phyloP scores from a whole-genome alignment of 2,329 filamentous ascomycete species.

The Cercospora citrullina region DNA sequence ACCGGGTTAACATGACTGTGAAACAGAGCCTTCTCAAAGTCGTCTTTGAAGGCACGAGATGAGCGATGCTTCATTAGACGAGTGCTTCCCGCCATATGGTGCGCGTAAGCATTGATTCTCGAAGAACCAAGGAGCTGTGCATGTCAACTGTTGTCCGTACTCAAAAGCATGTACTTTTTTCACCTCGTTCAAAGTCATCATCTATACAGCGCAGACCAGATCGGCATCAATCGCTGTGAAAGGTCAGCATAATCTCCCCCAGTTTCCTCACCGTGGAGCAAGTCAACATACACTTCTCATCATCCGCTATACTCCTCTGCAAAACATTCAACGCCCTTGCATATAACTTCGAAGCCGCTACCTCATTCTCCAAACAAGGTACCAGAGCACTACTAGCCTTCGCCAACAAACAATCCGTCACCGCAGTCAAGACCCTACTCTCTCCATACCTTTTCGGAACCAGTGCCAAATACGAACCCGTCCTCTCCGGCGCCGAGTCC shows the following conservation, averaged over 20 bases:
- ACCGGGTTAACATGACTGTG: conserved; percentile 40
- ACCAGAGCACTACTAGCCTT: conserved; percentile 25
- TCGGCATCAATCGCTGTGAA: conserved; percentile 16
- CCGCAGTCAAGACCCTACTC: conserved; percentile 28
- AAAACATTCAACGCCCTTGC: conserved; percentile 28
- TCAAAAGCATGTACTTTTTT: not conserved
- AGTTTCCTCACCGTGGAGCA: no score
- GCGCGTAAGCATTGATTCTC: conserved; percentile 36
- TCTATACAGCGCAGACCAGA: conserved; percentile 29
- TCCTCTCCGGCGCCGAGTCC: conserved; percentile 1
- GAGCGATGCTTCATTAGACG: conserved; percentile 38
- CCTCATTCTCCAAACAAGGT: conserved; percentile 6
- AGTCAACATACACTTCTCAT: conserved; percentile 1
- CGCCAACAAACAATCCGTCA: conserved; percentile 30
- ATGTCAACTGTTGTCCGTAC: not conserved
- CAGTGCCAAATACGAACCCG: conserved; percentile 31
- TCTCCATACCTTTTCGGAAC: conserved; percentile 30
- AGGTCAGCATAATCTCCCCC: not conserved
- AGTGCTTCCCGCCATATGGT: conserved; percentile 39
- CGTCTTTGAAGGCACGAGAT: conserved; percentile 36
- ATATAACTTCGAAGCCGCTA: conserved; percentile 22
- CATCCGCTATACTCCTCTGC: conserved; percentile 26
- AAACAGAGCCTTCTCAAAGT: conserved; percentile 43
- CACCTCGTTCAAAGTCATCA: conserved; percentile 30
- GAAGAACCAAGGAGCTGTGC: conserved; percentile 35